Evolutionary conservation across 2,329 filamentous ascomycete species (phyloP).

Genomic region (Huntiella bhutanensis): DNA sequence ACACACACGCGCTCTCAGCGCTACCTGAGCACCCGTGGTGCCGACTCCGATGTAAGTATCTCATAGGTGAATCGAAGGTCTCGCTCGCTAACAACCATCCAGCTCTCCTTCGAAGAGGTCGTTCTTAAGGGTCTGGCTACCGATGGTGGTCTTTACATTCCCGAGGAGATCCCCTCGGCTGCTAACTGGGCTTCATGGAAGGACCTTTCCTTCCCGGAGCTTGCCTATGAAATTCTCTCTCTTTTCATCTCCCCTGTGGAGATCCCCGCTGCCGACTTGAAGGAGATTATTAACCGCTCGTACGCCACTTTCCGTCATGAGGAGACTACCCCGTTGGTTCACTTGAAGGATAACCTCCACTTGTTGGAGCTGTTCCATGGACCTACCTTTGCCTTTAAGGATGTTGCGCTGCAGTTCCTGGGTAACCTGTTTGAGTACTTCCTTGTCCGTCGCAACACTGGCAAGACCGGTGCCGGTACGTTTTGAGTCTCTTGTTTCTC

Average conservation of each 20-base stretch:
- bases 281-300: slow-evolving; percentile 62
- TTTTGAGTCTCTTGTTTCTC: not conserved
- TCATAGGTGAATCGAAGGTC: not conserved
- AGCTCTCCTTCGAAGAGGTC: slow-evolving; percentile 81
- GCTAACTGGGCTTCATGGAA: slow-evolving; percentile 55
- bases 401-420: slow-evolving; percentile 68
- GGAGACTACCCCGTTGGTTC: slow-evolving; percentile 60
- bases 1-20: slow-evolving; percentile 28
- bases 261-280: slow-evolving; percentile 64
- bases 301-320: slow-evolving; percentile 76
- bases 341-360: slow-evolving; percentile 63
- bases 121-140: slow-evolving; percentile 74
- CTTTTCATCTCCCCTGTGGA: slow-evolving; percentile 73
- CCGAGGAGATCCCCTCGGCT: slow-evolving; percentile 56
- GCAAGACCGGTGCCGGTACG: slow-evolving; percentile 39
- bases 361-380: slow-evolving; percentile 92
- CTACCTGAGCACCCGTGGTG: slow-evolving; percentile 32
- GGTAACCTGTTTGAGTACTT: slow-evolving; percentile 95
- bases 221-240: slow-evolving; percentile 69
- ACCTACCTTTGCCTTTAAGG: slow-evolving; percentile 89
- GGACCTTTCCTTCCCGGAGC: slow-evolving; percentile 57
- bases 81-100: slow-evolving; percentile 7
- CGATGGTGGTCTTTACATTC: slow-evolving; percentile 80
- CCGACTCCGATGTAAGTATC: slow-evolving; percentile 27
- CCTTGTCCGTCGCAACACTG: slow-evolving; percentile 51